phyloP scores from a whole-genome alignment of 768 basidiomycete genomes.

The Tulasnella sp. region DNA sequence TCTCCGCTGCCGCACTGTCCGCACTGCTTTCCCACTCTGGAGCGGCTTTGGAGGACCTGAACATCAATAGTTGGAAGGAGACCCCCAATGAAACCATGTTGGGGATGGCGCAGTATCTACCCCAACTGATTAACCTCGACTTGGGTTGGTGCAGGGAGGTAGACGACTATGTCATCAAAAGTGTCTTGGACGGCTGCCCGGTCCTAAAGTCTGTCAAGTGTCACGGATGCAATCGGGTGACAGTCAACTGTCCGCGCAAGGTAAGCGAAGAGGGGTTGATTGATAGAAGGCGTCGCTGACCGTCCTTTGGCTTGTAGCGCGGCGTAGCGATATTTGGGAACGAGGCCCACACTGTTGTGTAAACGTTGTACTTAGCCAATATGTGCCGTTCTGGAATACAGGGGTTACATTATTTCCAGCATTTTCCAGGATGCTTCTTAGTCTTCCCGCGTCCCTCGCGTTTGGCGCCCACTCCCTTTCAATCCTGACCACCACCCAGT shows the following conservation, averaged over 20 bases:
- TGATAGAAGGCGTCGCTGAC: background rate
- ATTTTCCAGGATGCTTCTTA: background rate
- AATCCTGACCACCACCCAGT: background rate
- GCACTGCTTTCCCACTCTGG: conserved; percentile 71
- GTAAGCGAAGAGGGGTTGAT: conserved; percentile 37
- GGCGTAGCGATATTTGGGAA: conserved; percentile 34
- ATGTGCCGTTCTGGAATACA: background rate
- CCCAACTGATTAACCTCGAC: conserved; percentile 54
- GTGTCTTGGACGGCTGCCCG: conserved; percentile 50
- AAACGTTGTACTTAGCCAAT: background rate
- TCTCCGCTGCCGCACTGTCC: conserved; percentile 53
- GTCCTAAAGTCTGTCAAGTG: conserved; percentile 49
- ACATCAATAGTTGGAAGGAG: conserved; percentile 75
- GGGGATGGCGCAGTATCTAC: conserved; percentile 40
- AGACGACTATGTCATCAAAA: conserved; percentile 78
- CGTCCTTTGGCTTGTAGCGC: conserved; percentile 18
- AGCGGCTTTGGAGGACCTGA: conserved; percentile 52
- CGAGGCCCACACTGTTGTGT: conserved; percentile 30
- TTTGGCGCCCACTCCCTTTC: background rate
- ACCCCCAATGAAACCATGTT: conserved; percentile 49
- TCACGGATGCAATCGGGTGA: conserved; percentile 55
- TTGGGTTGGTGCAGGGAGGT: conserved; percentile 80
- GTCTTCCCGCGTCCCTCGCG: background rate
- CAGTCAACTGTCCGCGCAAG: conserved; percentile 48
- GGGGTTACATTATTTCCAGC: background rate